Percentiles rank a stretch among this genome's conserved stretches.
Conservation (phyloP, 495 filamentous ascomycete species). For the Lophiostoma macrostomum region DNA sequence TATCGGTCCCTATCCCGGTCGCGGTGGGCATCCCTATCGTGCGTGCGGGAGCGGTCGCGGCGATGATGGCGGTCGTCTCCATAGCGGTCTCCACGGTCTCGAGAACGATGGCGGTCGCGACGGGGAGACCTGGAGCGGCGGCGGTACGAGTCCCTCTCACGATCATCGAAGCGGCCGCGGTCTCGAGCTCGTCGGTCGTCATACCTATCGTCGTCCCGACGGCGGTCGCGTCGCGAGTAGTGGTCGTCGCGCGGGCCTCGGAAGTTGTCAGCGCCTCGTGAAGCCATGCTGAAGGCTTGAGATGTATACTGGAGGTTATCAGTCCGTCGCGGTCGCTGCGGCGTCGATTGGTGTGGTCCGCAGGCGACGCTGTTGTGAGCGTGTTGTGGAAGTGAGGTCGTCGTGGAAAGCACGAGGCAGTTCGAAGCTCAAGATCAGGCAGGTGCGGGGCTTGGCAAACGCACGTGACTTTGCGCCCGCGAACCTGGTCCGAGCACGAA, state of each 20-base stretch:
- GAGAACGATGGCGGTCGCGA: slow-evolving; percentile 1
- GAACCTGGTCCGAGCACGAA: neutral
- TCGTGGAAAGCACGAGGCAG: too few relatives aligned
- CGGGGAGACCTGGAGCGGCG: neutral
- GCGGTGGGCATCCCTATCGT: too few relatives aligned
- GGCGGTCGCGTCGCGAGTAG: slow-evolving; percentile 14
- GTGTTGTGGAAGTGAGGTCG: too few relatives aligned
- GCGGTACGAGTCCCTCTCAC: neutral
- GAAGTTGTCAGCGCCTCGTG: slow-evolving; percentile 8
- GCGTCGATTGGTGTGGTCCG: too few relatives aligned
- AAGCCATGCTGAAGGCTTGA: too few relatives aligned
- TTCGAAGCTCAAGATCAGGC: neutral
- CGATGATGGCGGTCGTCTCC: slow-evolving; percentile 3
- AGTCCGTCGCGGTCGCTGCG: too few relatives aligned
- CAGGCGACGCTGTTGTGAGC: too few relatives aligned
- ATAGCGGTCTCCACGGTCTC: slow-evolving; percentile 45
- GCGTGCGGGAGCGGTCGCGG: slow-evolving; percentile 7
- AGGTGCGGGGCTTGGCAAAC: neutral
- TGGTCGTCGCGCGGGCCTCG: slow-evolving; percentile 6
- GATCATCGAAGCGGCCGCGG: neutral
- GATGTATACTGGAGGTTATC: too few relatives aligned
- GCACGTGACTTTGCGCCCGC: neutral
- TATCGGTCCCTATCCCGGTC: slow-evolving; percentile 8
- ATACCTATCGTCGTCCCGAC: slow-evolving; percentile 18
- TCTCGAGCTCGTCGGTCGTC: slow-evolving; percentile 5